phyloP scores from a whole-genome alignment of 371 early-diverging fungal species.

The Zychaea mexicana region DNA sequence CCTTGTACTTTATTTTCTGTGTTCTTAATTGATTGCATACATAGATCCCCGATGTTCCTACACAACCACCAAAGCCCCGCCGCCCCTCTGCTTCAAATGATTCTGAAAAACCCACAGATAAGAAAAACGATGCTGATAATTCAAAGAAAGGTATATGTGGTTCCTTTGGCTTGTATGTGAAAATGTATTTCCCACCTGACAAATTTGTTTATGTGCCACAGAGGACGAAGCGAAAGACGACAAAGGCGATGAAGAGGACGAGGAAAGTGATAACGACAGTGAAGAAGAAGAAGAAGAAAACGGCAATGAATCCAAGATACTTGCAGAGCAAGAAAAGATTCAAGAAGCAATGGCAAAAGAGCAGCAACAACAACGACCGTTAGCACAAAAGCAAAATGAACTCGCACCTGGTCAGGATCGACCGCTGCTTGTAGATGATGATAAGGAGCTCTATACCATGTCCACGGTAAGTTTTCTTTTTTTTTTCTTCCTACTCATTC shows the following conservation, averaged over 20 bases:
- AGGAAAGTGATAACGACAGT: background rate
- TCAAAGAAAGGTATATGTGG: conserved; percentile 3
- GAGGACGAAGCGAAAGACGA: background rate
- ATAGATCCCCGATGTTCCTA: conserved; percentile 1
- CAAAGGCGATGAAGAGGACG: conserved; percentile 6
- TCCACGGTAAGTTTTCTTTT: conserved; percentile 35
- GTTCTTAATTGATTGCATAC: background rate
- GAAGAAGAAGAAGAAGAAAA: conserved; percentile 6
- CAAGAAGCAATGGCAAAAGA: conserved; percentile 27
- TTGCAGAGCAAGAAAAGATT: conserved; percentile 23
- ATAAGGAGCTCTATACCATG: conserved; percentile 54
- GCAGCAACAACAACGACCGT: conserved; percentile 22
- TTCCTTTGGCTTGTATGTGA: background rate
- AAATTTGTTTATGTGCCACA: background rate
- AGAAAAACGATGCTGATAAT: background rate
- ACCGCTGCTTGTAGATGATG: conserved; percentile 53
- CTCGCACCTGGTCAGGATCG: conserved; percentile 18
- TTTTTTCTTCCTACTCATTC: background rate
- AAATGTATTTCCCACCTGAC: conserved; percentile 2
- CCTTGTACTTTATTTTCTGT: background rate
- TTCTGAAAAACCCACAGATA: conserved; percentile 1
- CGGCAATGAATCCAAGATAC: conserved; percentile 9
- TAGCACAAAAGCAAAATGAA: conserved; percentile 30
- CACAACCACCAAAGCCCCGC: conserved; percentile 1
- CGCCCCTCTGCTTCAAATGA: conserved; percentile 1